Evolutionary conservation across 2,329 filamentous ascomycete genomes (phyloP).

Genomic region (Akanthomyces dipterigenus): DNA sequence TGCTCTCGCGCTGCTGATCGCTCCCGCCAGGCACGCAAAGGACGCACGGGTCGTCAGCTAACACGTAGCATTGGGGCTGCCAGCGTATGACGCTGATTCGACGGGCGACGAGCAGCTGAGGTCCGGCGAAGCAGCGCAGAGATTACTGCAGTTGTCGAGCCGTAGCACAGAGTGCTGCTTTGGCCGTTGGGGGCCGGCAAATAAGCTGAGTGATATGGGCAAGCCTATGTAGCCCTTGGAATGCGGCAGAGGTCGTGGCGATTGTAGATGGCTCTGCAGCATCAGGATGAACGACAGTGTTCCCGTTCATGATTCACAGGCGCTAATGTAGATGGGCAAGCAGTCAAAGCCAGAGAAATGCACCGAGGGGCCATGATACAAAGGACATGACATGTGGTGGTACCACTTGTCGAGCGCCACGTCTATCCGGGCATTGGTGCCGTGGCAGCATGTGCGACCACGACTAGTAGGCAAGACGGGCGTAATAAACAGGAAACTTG

Average conservation of each 20-base stretch:
- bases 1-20: background rate
- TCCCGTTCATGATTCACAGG: background rate
- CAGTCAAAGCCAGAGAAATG: background rate
- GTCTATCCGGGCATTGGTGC: background rate
- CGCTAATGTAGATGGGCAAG: background rate
- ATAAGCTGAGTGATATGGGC: conserved; percentile 9
- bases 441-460: background rate
- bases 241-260: background rate
- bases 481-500: background rate
- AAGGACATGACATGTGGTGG: background rate
- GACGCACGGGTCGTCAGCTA: background rate
- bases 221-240: background rate
- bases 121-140: background rate
- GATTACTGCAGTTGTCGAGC: background rate
- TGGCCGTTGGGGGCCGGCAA: conserved; percentile 3
- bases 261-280: background rate
- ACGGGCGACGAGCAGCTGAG: background rate
- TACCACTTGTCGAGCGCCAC: background rate
- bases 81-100: background rate
- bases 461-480: background rate
- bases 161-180: background rate
- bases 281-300: background rate
- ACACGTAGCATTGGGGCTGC: background rate
- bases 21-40: background rate
- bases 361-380: background rate